A percentile compares a stretch with the other conserved stretches of the same genome.
Evolutionary conservation across 352 stramenopile species (phyloP).

Genomic region (Globisporangium iwayamae): DNA sequence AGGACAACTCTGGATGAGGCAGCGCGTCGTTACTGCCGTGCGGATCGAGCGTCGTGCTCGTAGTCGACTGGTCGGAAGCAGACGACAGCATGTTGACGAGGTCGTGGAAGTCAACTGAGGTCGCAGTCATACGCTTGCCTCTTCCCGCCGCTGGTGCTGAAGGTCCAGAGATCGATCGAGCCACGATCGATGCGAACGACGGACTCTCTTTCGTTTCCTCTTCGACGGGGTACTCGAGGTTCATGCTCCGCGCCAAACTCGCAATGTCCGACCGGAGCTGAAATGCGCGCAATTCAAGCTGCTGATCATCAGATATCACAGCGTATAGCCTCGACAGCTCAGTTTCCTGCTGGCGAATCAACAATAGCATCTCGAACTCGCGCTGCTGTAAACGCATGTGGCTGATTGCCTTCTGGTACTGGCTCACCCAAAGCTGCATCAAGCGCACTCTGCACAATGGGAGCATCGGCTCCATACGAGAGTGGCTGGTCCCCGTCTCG

Average conservation of each 20-base stretch:
- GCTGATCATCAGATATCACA: conserved; percentile 54
- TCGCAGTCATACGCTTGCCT: conserved; percentile 18
- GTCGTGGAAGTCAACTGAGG: conserved; percentile 49
- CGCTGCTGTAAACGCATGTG: conserved; percentile 86
- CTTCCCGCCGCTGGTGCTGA: not conserved
- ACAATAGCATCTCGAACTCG: conserved; percentile 78
- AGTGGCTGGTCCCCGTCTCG: conserved; percentile 15
- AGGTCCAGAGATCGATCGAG: conserved; percentile 9
- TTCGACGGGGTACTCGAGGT: conserved; percentile 58
- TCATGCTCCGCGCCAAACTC: conserved; percentile 68
- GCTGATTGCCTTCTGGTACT: conserved; percentile 86
- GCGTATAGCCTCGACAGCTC: conserved; percentile 67
- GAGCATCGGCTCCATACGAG: conserved; percentile 66
- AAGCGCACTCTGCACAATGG: conserved; percentile 81
- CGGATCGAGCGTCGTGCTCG: not conserved
- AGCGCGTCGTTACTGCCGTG: not conserved
- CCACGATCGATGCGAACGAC: conserved; percentile 4
- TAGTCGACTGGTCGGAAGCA: conserved; percentile 13
- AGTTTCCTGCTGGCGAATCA: conserved; percentile 80
- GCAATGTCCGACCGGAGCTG: conserved; percentile 74
- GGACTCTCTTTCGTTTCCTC: conserved; percentile 14
- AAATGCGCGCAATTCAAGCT: conserved; percentile 53
- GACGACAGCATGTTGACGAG: conserved; percentile 29
- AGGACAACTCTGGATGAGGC: conserved; percentile 2
- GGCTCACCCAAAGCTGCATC: conserved; percentile 84